phyloP scores from a whole-genome alignment of 495 filamentous ascomycete species.

The Evernia prunastri region DNA sequence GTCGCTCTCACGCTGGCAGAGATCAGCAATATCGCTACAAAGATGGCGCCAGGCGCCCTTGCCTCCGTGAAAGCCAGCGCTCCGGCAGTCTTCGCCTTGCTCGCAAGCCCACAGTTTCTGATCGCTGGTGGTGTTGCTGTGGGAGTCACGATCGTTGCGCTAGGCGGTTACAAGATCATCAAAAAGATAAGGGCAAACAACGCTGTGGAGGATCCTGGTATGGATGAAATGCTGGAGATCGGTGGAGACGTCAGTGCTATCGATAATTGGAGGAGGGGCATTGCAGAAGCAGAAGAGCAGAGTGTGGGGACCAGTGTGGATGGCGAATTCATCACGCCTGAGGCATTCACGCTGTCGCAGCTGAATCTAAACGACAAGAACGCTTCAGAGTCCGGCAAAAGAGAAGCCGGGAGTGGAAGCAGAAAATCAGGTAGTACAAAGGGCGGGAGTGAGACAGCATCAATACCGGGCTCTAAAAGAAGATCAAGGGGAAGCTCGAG shows the following conservation, averaged over 20 bases:
- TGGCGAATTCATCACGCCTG: slow-evolving; percentile 77
- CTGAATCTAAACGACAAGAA: slow-evolving; percentile 40
- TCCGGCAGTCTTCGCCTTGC: slow-evolving; percentile 78
- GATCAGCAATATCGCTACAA: slow-evolving; percentile 70
- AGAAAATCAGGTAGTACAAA: slow-evolving; percentile 22
- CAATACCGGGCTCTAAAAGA: slow-evolving; percentile 23
- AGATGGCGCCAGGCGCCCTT: slow-evolving; percentile 79
- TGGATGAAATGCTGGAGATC: slow-evolving; percentile 56
- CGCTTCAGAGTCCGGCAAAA: slow-evolving; percentile 20
- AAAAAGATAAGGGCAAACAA: slow-evolving; percentile 60
- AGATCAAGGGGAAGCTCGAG: slow-evolving; percentile 22
- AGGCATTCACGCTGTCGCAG: slow-evolving; percentile 56
- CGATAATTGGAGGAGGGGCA: slow-evolving; percentile 80
- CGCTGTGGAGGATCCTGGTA: slow-evolving; percentile 41
- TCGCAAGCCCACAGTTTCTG: slow-evolving; percentile 84
- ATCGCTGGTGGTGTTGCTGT: slow-evolving; percentile 85
- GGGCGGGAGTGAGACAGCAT: slow-evolving; percentile 14
- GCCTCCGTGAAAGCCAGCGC: slow-evolving; percentile 66
- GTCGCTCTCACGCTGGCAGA: slow-evolving; percentile 91
- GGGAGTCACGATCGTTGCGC: slow-evolving; percentile 84
- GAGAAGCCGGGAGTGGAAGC: slow-evolving; percentile 17
- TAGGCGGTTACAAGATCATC: slow-evolving; percentile 95
- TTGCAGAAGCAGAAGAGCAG: slow-evolving; percentile 57
- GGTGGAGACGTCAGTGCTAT: slow-evolving; percentile 56
- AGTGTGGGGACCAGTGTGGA: slow-evolving; percentile 67